Base-by-base conservation (phyloP, 306 rosid species). In the Sesbania bispinosa region DNA sequence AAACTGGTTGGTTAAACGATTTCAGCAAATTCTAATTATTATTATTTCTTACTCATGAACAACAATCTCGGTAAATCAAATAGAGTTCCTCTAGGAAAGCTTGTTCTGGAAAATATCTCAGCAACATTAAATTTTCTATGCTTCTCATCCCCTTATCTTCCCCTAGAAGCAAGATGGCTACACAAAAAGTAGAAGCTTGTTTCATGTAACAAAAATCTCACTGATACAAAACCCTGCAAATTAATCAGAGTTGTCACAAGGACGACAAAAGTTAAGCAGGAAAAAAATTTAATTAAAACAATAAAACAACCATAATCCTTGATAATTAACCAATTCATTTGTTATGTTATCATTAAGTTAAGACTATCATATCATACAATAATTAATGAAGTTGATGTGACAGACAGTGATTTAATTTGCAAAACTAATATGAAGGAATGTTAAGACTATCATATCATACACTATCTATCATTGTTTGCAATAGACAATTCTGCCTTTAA, bases 151-250 rank as follows among this genome's bases (percentile, higher is more conserved):
- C 88, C 90, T 27, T 87, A 85, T 43, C 84, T 77, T 0, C 85
- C 90, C 0, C 98, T 96, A 0, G 98, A 92, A 39, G 98, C 96
- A 50, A 92, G 72, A 77, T 92, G 98, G 20, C 84, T 70, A 75
- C n/a, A 89, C 5, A 89, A 92, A 63, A 88, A 87, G 88, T 96
- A 92, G 69, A 89, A 88, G 85, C 85, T 87, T 51, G 92, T 88
- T 81, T 75, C 94, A 58, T 87, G 89, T 27, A 92, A 32, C 58
- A 50, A 53, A 81, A 92, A 87, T 58, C 98, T 86, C 29, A 85
- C 90, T 0, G 98, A 89, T 47, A 92, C 94, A 0, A 96, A 83
- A 19, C 96, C 96, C 96, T 92, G 90, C 81, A 77, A 38, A 55
- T n/a, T n/a, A 57, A 24, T 14, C 13, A 3, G 16, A 67, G 20